Conservation (phyloP, 75 land plant genomes). For the Pseudotsuga menziesii region DNA sequence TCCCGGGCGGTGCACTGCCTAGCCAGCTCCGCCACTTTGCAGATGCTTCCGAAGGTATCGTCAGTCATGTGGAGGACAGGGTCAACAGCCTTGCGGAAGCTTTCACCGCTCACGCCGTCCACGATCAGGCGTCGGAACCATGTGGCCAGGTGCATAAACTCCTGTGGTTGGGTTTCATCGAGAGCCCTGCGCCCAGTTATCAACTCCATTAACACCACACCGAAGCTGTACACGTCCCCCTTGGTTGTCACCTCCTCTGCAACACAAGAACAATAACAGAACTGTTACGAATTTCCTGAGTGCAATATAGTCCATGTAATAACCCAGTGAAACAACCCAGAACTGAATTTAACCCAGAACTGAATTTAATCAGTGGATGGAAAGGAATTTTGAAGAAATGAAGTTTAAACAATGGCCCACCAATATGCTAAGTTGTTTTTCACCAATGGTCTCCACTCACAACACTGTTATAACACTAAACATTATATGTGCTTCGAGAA, state of each 20-base stretch:
- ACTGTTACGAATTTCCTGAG: no score
- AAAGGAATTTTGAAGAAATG: no score
- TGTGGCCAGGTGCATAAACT: slow-evolving; percentile 74
- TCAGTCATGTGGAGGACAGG: slow-evolving; percentile 44
- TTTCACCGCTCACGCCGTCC: slow-evolving; percentile 27
- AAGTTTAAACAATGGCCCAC: no score
- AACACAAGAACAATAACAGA: not conserved
- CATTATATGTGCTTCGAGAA: no score
- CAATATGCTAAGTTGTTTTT: no score
- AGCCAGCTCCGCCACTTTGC: slow-evolving; percentile 85
- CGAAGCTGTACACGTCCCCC: slow-evolving; percentile 91
- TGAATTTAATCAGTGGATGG: no score
- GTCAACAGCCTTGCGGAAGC: slow-evolving; percentile 58
- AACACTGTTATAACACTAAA: no score
- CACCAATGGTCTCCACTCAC: no score
- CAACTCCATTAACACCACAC: slow-evolving; percentile 93
- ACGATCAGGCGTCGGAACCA: slow-evolving; percentile 77
- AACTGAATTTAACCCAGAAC: no score
- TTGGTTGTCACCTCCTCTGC: slow-evolving; percentile 93
- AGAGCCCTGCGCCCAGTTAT: slow-evolving; percentile 84
- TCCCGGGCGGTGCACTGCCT: slow-evolving; percentile 89
- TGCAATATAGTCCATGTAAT: no score
- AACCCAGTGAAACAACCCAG: no score
- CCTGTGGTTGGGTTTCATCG: slow-evolving; percentile 76
- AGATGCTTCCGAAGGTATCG: slow-evolving; percentile 62